phyloP scores from a whole-genome alignment of 2,329 filamentous ascomycete genomes.

The Neoscytalidium dimidiatum region DNA sequence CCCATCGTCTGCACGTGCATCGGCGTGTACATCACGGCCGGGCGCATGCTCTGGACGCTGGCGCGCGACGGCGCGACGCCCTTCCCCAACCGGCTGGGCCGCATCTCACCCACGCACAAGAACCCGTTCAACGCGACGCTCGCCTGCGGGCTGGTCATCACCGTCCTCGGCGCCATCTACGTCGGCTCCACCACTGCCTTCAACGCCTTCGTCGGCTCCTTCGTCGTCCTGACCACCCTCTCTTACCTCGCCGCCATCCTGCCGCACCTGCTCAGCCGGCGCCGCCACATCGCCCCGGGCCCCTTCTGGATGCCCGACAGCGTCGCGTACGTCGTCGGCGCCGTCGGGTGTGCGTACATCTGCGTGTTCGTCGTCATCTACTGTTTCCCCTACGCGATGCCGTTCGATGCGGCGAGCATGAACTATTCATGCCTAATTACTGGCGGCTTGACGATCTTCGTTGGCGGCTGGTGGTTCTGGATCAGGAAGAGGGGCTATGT shows the following conservation, averaged over 20 bases:
- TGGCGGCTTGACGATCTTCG: conserved; percentile 53
- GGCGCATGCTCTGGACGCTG: conserved; percentile 65
- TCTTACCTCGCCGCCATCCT: conserved; percentile 67
- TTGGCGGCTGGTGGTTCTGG: conserved; percentile 46
- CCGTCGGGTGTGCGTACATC: conserved; percentile 60
- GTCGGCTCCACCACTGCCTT: conserved; percentile 68
- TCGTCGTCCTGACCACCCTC: conserved; percentile 56
- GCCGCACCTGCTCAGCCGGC: conserved; percentile 43
- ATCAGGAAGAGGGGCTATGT: conserved; percentile 12
- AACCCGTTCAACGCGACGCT: conserved; percentile 61
- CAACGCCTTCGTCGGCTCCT: conserved; percentile 64
- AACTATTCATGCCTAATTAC: conserved; percentile 58
- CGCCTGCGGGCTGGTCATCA: conserved; percentile 51
- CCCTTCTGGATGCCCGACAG: conserved; percentile 56
- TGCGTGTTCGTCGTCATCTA: conserved; percentile 64
- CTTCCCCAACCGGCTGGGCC: conserved; percentile 50
- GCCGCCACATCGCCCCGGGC: conserved; percentile 53
- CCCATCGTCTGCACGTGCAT: conserved; percentile 55
- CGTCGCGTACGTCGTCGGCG: conserved; percentile 32
- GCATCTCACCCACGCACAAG: conserved; percentile 48
- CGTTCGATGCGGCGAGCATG: conserved; percentile 51
- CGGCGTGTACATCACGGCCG: conserved; percentile 61
- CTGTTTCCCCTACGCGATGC: conserved; percentile 55
- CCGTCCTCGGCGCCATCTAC: conserved; percentile 64
- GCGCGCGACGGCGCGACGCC: conserved; percentile 60